phyloP scores from a whole-genome alignment of 2,329 filamentous ascomycete species.

The Colletotrichum destructivum region DNA sequence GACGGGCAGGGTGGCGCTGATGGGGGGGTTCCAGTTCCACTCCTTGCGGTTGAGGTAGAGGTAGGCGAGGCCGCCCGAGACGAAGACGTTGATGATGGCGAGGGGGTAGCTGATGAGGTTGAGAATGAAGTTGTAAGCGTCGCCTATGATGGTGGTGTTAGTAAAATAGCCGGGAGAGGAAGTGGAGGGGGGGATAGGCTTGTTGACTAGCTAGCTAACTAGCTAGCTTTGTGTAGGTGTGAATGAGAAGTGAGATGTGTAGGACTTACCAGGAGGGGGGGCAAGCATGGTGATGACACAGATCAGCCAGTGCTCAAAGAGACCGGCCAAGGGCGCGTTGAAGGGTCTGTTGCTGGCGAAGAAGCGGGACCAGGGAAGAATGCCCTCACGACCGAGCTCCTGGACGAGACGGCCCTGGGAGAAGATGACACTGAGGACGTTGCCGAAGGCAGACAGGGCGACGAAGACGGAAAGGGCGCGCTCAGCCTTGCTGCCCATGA shows the following conservation, averaged over 20 bases:
- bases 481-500: constrained; percentile 69
- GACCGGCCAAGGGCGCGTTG: constrained; percentile 72
- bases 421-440: constrained; percentile 78
- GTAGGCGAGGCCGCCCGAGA: constrained; percentile 67
- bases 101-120: constrained; percentile 77
- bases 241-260: constrained; percentile 9
- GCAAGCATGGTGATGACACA: constrained; percentile 77
- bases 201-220: constrained; percentile 56
- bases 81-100: constrained; percentile 70
- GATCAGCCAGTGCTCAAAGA: constrained; percentile 76
- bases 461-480: constrained; percentile 76
- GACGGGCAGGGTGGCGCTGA: constrained; percentile 69
- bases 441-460: constrained; percentile 77
- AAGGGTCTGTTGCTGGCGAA: constrained; percentile 77
- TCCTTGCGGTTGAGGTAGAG: constrained; percentile 65
- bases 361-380: constrained; percentile 74
- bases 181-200: constrained; percentile 45
- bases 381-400: constrained; percentile 76
- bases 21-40: constrained; percentile 68
- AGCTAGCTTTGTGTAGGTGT: too few species aligned
- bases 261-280: constrained; percentile 77
- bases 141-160: constrained; percentile 30
- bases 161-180: not conserved
- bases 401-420: constrained; percentile 77
- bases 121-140: constrained; percentile 35